phyloP scores from a whole-genome alignment of 2,329 filamentous ascomycete genomes.

The Didymella arachidicola region DNA sequence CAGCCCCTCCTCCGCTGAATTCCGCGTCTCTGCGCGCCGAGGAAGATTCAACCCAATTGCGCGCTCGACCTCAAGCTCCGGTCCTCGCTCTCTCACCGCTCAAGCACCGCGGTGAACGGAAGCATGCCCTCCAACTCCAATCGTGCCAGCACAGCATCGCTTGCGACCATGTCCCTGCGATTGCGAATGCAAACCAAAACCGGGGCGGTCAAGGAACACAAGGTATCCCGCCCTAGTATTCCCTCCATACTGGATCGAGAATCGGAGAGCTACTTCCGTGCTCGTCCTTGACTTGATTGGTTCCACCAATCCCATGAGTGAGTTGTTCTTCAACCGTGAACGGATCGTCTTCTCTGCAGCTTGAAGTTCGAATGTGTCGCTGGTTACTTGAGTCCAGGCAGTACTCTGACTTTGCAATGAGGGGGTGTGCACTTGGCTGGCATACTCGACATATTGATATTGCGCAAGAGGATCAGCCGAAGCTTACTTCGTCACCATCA shows the following conservation, averaged over 20 bases:
- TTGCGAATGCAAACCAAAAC: constrained; percentile 15
- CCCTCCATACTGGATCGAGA: constrained; percentile 28
- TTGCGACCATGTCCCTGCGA: constrained; percentile 22
- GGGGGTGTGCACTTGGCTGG: background rate
- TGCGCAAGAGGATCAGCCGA: background rate
- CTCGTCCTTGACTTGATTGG: constrained; percentile 2
- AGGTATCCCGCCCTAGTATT: constrained; percentile 29
- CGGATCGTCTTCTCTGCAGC: constrained; percentile 23
- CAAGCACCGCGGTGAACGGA: constrained; percentile 29
- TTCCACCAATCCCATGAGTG: constrained; percentile 4
- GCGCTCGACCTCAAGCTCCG: background rate
- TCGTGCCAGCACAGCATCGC: constrained; percentile 17
- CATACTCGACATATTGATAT: background rate
- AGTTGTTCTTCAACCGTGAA: background rate
- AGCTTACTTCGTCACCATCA: background rate
- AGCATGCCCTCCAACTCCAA: constrained; percentile 3
- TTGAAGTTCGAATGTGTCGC: constrained; percentile 13
- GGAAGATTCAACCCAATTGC: background rate
- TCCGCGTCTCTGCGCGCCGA: background rate
- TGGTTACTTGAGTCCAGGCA: constrained; percentile 20
- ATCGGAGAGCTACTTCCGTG: constrained; percentile 36
- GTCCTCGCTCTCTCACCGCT: constrained; percentile 9
- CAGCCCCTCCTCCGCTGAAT: background rate
- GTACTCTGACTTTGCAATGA: background rate
- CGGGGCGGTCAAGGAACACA: constrained; percentile 36